Evolutionary conservation across 1,284 basidiomycete species (phyloP).

Genomic region (Ustilago sp.): DNA sequence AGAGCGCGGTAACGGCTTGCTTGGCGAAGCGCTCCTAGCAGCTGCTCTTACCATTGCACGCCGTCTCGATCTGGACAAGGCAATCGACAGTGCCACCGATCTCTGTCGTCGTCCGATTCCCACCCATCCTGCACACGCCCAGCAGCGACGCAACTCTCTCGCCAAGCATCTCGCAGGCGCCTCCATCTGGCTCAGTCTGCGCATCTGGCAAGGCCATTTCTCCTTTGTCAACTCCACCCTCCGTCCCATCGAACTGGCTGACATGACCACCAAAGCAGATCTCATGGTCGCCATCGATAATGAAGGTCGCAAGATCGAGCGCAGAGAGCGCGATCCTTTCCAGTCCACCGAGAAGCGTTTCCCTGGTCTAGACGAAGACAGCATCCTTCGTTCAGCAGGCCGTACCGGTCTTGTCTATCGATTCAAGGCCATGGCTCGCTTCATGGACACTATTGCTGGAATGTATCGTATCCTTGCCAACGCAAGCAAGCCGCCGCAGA

Average conservation of each 20-base stretch:
- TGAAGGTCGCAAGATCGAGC: slow-evolving; percentile 40
- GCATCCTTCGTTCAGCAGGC: slow-evolving; percentile 43
- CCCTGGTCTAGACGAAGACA: slow-evolving; percentile 50
- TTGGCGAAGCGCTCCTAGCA: slow-evolving; percentile 43
- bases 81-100: slow-evolving; percentile 35
- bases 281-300: slow-evolving; percentile 41
- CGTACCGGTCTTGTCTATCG: slow-evolving; percentile 48
- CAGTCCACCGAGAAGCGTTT: slow-evolving; percentile 43
- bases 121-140: slow-evolving; percentile 1
- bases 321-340: slow-evolving; percentile 43
- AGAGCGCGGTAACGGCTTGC: slow-evolving; percentile 41
- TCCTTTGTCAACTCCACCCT: slow-evolving; percentile 47
- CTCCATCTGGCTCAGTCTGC: slow-evolving; percentile 46
- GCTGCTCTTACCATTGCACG: slow-evolving; percentile 46
- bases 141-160: slow-evolving; percentile 22
- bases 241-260: slow-evolving; percentile 36
- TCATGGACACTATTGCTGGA: slow-evolving; percentile 41
- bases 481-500: slow-evolving; percentile 12
- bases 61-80: slow-evolving; percentile 48
- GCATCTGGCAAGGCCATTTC: slow-evolving; percentile 54
- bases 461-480: slow-evolving; percentile 47
- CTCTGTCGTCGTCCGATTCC: slow-evolving; percentile 12
- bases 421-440: slow-evolving; percentile 40
- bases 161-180: slow-evolving; percentile 34
- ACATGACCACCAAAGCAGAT: slow-evolving; percentile 23